These are phyloP conservation scores for Pezicula carpinea DNA, from an alignment of 2,329 filamentous ascomycete species.

Conservation along the genomic window DNA sequence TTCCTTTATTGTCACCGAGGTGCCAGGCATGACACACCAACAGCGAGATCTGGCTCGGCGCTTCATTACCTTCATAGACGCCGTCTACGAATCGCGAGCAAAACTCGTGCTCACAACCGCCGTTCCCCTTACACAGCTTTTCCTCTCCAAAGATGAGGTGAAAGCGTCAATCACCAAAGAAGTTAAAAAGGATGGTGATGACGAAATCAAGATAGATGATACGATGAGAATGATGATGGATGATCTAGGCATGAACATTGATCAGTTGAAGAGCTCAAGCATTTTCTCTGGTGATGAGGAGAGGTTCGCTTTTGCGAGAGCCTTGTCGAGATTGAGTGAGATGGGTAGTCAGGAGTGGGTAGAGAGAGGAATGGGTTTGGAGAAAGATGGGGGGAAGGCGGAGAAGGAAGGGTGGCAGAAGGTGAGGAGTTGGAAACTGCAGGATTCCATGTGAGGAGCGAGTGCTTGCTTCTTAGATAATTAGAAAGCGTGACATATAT, in stretches of 20 bases:
- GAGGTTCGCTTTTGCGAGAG: constrained; percentile 89
- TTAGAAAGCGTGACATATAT: too few relatives aligned
- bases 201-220: constrained; percentile 46
- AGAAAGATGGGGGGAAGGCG: constrained; percentile 35
- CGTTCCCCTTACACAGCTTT: constrained; percentile 79
- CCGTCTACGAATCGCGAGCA: constrained; percentile 87
- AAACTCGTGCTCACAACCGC: constrained; percentile 92
- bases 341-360: constrained; percentile 97
- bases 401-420: constrained; percentile 44
- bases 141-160: constrained; percentile 70
- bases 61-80: constrained; percentile 97
- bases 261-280: constrained; percentile 76
- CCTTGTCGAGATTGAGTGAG: constrained; percentile 76
- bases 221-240: constrained; percentile 80
- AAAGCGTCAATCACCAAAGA: constrained; percentile 52
- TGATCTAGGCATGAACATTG: constrained; percentile 79
- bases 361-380: constrained; percentile 61
- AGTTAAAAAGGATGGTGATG: constrained; percentile 33
- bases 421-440: constrained; percentile 42
- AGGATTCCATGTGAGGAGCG: constrained; percentile 34
- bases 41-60: constrained; percentile 83
- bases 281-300: constrained; percentile 96
- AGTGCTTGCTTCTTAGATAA: background rate
- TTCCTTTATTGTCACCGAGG: constrained; percentile 84
- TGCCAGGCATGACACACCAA: constrained; percentile 85